phyloP scores from a whole-genome alignment of 2,329 filamentous ascomycete genomes.

The Aspergillus niger region DNA sequence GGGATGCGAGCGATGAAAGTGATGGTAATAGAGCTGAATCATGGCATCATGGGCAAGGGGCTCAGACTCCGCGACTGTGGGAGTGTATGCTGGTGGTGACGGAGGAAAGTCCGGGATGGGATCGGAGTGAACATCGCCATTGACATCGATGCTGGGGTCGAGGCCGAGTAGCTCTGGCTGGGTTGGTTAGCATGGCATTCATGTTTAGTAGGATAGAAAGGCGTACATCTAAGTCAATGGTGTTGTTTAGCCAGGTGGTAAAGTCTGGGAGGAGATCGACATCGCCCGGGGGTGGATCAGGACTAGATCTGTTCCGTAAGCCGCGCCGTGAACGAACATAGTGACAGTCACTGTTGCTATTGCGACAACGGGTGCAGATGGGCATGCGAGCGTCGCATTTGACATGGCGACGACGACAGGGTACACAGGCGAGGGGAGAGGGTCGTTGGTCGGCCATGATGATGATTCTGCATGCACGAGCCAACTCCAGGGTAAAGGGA shows the following conservation, averaged over 20 bases:
- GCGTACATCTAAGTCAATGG: not conserved
- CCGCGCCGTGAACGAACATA: conserved; percentile 53
- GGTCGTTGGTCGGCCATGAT: conserved; percentile 12
- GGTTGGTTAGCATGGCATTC: not conserved
- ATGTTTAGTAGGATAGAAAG: not conserved
- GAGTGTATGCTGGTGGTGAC: conserved; percentile 6
- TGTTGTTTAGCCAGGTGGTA: not conserved
- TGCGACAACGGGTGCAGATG: conserved; percentile 44
- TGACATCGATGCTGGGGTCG: not conserved
- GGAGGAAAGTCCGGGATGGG: not conserved
- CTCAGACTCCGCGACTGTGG: conserved; percentile 9
- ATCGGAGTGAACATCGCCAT: not conserved
- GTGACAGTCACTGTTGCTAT: conserved; percentile 47
- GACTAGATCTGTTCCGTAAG: conserved; percentile 14
- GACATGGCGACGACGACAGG: conserved; percentile 41
- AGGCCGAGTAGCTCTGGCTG: conserved; percentile 7
- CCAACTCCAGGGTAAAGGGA: no score
- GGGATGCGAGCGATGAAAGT: conserved; percentile 55
- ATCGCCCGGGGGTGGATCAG: conserved; percentile 13
- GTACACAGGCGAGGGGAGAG: conserved; percentile 27
- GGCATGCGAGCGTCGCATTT: conserved; percentile 50
- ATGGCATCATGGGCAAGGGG: conserved; percentile 29
- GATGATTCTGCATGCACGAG: not conserved
- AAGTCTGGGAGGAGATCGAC: conserved; percentile 6
- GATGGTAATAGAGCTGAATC: conserved; percentile 52